Percentiles rank a stretch among this genome's conserved stretches.
Evolutionary conservation across 768 basidiomycete genomes (phyloP).

Genomic region (Russula sp.): DNA sequence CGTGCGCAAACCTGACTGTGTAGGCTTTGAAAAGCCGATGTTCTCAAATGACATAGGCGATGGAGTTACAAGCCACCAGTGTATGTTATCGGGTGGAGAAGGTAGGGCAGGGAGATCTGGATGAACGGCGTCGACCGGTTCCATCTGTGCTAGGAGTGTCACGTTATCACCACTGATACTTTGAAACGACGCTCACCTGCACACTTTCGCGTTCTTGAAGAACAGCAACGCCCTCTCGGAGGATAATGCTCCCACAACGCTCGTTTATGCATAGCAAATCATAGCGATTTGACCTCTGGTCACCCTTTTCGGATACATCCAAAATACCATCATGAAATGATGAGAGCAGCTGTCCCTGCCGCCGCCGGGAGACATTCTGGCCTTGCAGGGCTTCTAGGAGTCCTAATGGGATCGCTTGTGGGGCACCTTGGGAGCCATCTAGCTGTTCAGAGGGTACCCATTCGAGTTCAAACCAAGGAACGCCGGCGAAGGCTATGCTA

Average conservation of each 20-base stretch:
- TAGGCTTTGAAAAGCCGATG: constrained; percentile 69
- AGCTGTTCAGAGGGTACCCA: constrained; percentile 29
- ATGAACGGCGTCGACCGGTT: constrained; percentile 44
- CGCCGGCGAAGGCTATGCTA: constrained; percentile 54
- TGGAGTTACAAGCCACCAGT: constrained; percentile 78
- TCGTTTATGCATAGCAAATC: constrained; percentile 66
- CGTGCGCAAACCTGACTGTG: constrained; percentile 40
- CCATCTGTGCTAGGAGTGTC: constrained; percentile 46
- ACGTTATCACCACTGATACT: constrained; percentile 1
- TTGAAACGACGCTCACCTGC: constrained; percentile 42
- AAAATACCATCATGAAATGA: constrained; percentile 45
- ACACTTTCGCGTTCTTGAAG: constrained; percentile 56
- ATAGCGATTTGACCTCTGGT: constrained; percentile 48
- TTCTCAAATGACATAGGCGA: constrained; percentile 86
- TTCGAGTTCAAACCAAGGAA: constrained; percentile 65
- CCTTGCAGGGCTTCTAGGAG: constrained; percentile 55
- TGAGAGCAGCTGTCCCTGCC: constrained; percentile 41
- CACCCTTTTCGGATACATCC: constrained; percentile 39
- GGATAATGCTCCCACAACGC: constrained; percentile 70
- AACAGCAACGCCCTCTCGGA: constrained; percentile 57
- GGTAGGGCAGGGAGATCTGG: constrained; percentile 55
- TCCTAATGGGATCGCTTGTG: constrained; percentile 40
- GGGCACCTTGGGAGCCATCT: constrained; percentile 8
- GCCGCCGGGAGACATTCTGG: constrained; percentile 37
- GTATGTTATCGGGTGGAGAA: constrained; percentile 48